Percentiles rank a stretch among this genome's conserved stretches.
Conservation (phyloP, 192 early-diverging fungal species). For the Backusella westeae region DNA sequence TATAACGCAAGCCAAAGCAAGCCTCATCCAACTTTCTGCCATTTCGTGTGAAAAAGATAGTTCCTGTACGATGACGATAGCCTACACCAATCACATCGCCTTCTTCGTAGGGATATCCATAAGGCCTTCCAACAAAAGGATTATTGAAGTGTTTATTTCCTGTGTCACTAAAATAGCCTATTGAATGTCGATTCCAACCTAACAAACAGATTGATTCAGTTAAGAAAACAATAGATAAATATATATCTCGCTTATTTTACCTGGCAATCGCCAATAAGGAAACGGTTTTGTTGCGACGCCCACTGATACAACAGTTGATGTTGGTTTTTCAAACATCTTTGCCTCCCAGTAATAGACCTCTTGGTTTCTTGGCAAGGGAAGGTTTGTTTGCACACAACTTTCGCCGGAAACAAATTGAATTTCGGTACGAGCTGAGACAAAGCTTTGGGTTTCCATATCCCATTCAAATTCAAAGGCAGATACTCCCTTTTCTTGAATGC, state of each 20-base stretch:
- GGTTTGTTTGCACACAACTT: slow-evolving; percentile 72
- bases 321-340: slow-evolving; percentile 74
- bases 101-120: slow-evolving; percentile 64
- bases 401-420: slow-evolving; percentile 68
- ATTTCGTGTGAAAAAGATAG: slow-evolving; percentile 75
- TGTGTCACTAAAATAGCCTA: slow-evolving; percentile 66
- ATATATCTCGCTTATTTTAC: slow-evolving; percentile 20
- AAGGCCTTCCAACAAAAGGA: slow-evolving; percentile 59
- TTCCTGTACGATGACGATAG: slow-evolving; percentile 73
- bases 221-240: not conserved
- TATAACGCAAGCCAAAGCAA: slow-evolving; percentile 67
- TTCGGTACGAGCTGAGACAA: slow-evolving; percentile 71
- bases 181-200: slow-evolving; percentile 78
- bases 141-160: slow-evolving; percentile 69
- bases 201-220: not conserved
- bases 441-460: slow-evolving; percentile 56
- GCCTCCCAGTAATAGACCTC: slow-evolving; percentile 82
- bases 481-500: slow-evolving; percentile 76
- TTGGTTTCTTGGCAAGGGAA: slow-evolving; percentile 74
- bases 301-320: slow-evolving; percentile 62
- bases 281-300: slow-evolving; percentile 78
- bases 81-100: slow-evolving; percentile 78
- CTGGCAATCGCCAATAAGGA: slow-evolving; percentile 66
- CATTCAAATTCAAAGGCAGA: slow-evolving; percentile 80
- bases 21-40: slow-evolving; percentile 69